Evolutionary conservation across 2,329 filamentous ascomycete species (phyloP).

Genomic region (Emydomyces testavorans): DNA sequence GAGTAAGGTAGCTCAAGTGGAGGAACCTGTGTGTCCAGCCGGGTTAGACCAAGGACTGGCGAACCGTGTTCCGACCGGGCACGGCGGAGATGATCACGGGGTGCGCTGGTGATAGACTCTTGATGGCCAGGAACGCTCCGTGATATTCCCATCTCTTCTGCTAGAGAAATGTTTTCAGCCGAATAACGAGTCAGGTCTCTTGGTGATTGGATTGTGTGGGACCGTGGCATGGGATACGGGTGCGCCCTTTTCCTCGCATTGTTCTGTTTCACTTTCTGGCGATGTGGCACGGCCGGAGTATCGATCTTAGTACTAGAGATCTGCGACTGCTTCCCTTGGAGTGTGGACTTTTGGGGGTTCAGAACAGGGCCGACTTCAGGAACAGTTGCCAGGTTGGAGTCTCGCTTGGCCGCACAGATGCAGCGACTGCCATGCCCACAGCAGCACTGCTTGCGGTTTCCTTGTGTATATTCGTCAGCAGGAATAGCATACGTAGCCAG

Average conservation of each 20-base stretch:
- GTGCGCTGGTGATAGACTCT: conserved; percentile 25
- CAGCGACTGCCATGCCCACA: conserved; percentile 17
- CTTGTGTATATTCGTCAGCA: conserved; percentile 7
- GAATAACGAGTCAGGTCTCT: conserved; percentile 40
- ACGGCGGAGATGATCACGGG: conserved; percentile 27
- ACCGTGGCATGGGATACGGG: conserved; percentile 51
- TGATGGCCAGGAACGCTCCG: conserved; percentile 22
- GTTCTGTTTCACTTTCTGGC: conserved; percentile 55
- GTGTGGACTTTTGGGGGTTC: conserved; percentile 28
- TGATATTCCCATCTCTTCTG: conserved; percentile 23
- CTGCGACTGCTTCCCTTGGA: conserved; percentile 44
- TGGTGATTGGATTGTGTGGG: conserved; percentile 40
- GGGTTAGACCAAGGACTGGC: conserved; percentile 29
- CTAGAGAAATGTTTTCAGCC: conserved; percentile 41
- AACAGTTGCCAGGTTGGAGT: conserved; percentile 38
- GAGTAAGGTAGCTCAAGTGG: conserved; percentile 33
- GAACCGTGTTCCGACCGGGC: conserved; percentile 39
- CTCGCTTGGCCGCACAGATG: conserved; percentile 30
- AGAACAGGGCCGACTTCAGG: conserved; percentile 37
- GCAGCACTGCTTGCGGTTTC: conserved; percentile 17
- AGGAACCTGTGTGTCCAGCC: conserved; percentile 28
- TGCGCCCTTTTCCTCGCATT: conserved; percentile 50
- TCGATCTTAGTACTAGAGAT: conserved; percentile 49
- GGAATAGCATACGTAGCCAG: background rate
- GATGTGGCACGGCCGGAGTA: conserved; percentile 49